Conservation (phyloP, 139 green algal species). For the Desmodesmus armatus region DNA sequence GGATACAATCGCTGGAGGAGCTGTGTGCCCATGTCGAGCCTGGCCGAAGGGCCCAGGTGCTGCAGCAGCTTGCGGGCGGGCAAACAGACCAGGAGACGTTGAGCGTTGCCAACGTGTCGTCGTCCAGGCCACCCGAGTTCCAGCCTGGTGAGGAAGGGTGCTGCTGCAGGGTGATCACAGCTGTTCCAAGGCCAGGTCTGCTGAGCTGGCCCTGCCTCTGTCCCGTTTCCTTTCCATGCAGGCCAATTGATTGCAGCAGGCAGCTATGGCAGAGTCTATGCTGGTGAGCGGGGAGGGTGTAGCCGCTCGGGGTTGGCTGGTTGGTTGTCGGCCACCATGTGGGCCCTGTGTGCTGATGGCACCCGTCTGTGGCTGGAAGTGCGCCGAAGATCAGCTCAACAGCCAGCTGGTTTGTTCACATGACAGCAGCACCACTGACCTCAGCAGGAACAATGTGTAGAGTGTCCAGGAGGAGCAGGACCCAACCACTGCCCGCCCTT, state of each 20-base stretch:
- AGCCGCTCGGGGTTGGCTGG: neutral
- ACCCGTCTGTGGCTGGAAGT: neutral
- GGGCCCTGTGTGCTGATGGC: neutral
- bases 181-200: neutral
- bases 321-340: neutral
- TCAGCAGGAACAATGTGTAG: no score
- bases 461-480: no score
- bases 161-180: neutral
- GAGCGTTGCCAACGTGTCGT: no score
- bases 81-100: no score
- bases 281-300: neutral
- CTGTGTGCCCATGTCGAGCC: no score
- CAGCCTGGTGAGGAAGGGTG: conserved; percentile 17
- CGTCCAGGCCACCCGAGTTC: conserved; percentile 15
- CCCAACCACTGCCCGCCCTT: no score
- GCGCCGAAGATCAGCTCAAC: no score
- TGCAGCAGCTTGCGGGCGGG: no score
- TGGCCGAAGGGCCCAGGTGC: no score
- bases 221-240: neutral
- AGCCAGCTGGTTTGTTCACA: no score
- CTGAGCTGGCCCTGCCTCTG: neutral
- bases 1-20: no score
- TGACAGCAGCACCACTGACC: no score
- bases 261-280: conserved; percentile 31
- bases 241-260: conserved; percentile 23